Percentiles rank a stretch among this genome's conserved stretches.
Conservation (phyloP, 805 yeast genomes). For the Candida suzukii region DNA sequence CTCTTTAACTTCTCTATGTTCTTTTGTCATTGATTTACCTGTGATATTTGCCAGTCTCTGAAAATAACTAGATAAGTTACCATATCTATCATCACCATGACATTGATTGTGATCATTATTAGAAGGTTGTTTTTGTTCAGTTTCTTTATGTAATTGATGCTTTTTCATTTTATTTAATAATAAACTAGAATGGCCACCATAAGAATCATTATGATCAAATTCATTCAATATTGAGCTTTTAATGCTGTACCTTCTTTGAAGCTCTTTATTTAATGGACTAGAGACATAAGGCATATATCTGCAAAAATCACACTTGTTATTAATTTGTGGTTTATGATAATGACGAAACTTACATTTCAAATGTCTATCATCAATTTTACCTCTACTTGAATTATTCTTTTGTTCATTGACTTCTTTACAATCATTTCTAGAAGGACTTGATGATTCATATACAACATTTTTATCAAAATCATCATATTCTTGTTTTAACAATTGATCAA, state of each 20-base stretch:
- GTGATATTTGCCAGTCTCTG: background rate
- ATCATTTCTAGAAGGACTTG: too few species aligned
- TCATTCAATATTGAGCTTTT: too few species aligned
- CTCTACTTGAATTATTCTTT: background rate
- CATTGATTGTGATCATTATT: too few species aligned
- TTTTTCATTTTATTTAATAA: too few species aligned
- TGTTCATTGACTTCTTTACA: background rate
- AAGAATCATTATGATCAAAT: too few species aligned
- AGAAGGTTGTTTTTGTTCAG: too few species aligned
- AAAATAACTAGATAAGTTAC: background rate
- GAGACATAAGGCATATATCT: background rate
- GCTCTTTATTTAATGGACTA: background rate
- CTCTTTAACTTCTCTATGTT: background rate
- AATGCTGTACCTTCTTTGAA: background rate
- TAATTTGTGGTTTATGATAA: background rate
- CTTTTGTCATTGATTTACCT: background rate
- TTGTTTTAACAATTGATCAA: too few species aligned
- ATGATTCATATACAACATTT: too few species aligned
- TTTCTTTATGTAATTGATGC: too few species aligned
- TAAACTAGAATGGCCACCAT: too few species aligned
- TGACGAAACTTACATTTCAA: background rate
- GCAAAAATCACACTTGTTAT: background rate
- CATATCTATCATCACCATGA: background rate
- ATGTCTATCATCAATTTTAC: background rate
- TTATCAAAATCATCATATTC: too few species aligned